Base-by-base conservation (phyloP, 176 grass and related monocot genomes). In the Saccharum officinarum region DNA sequence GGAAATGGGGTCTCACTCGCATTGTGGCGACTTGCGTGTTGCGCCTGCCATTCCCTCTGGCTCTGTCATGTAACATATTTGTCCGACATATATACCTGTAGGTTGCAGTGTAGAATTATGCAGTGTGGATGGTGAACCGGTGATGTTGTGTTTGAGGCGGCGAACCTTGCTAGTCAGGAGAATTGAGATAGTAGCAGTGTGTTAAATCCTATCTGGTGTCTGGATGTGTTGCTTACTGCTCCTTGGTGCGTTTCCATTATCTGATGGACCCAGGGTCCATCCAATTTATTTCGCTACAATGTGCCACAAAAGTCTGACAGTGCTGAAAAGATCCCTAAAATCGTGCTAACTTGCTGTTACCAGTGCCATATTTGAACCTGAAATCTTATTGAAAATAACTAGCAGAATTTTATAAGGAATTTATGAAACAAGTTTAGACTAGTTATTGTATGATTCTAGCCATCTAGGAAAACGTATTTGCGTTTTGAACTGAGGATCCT, bases 41-140 rank as follows among this genome's bases (percentile, higher is more conserved):
- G 55, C 4, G 5, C 34, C 34, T 77, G 78, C 59, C 0, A 6
- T 72, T 65, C 33, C 14, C 4, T 40, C 67, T 67, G 79, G 67
- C n/a, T n/a, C 80, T 15, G 8, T 82, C 25, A 26, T 90, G 73
- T 86, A 60, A 73, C 79, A 86, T 86, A 86, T 65, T 83, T 36
- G n/a, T 82, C 18, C 18, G 10, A 41, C 44, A 20, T 65, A 49
- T 61, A 81, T 64, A 81, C 33, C 30, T 52, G 71, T 85, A 86
- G n/a, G 49, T 70, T 52, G 55, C 30, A 30, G 70, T 37, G 79
- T 83, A 78, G 73, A 36, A 59, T 83, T 71, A 30, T 77, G 50
- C 74, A 18, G 14, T 86, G 67, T 82, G 68, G 55, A 59, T 66
- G 39, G 13, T 75, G 37, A 69, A 49, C 37, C 20, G 26, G 28